Evolutionary conservation across 768 basidiomycete species (phyloP), one percentile per base, ranked within the genome.

Genomic region (Multifurca ochricompacta): DNA sequence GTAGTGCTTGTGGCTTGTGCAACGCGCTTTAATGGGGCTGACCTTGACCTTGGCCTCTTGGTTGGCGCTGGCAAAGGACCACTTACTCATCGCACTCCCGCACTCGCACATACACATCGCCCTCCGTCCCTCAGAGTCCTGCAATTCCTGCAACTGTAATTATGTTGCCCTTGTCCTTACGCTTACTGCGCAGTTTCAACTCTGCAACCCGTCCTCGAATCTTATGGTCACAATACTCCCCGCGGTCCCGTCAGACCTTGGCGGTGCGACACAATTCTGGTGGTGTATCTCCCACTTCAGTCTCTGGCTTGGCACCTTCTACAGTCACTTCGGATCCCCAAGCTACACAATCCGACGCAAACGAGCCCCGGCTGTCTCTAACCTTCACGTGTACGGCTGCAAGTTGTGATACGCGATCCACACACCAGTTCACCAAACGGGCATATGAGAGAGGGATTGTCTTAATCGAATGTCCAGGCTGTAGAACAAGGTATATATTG

Each of bases 391-490:
- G 92, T 68, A 89, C 89, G 1, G 92, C 81, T 4, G 63, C 74
- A 5, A 74, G 74, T 1, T 97, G 94, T 62, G 75, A 75, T 9
- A 77, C 79, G 56, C 83, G 95, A 2, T 94, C 91, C 8, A 83
- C 89, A 5, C 94, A 97, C 63, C 78, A 87, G 57, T 97, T 98
- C 67, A 78, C 89, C 6, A 85, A 82, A 65, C 77, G 82, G 41
- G 80, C 90, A 18, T 99, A 99, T 69, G 79, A 87, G 66, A 79
- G 76, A 41, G 95, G 95, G 0, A 83, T 97, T 48, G 94, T 98
- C 3, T 73, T 99, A 25, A 80, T 96, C 1, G 80, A 93, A 66
- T 99, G 95, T 71, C 93, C 94, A 1, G 79, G 78, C 13, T 99
- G 95, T 67, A 82, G 87, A 63, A 91, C 88, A 63, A 73, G 94